Percentiles rank a stretch among this genome's conserved stretches.
Evolutionary conservation across 2,329 filamentous ascomycete genomes (phyloP).

Genomic region (Aspergillus amoenus): DNA sequence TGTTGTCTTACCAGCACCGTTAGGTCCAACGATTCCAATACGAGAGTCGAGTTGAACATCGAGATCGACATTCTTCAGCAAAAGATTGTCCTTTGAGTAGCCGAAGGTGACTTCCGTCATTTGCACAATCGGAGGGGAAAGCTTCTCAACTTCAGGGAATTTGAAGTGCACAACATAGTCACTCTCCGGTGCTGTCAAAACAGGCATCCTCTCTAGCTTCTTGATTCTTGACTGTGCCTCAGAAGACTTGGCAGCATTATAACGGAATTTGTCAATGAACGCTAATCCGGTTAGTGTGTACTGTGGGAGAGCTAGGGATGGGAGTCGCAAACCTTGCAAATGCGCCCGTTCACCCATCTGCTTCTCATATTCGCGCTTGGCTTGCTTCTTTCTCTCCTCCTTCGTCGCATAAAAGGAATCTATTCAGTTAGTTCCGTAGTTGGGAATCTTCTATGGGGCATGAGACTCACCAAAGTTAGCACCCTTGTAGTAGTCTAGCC

Average conservation of each 20-base stretch:
- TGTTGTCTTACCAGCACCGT: slow-evolving; percentile 97
- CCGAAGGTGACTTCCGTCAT: slow-evolving; percentile 93
- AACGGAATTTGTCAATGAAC: slow-evolving; percentile 99
- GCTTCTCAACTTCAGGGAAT: slow-evolving; percentile 96
- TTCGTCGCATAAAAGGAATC: slow-evolving; percentile 96
- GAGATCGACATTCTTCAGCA: slow-evolving; percentile 84
- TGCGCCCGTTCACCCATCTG: slow-evolving; percentile 94
- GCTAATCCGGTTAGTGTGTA: slow-evolving; percentile 43
- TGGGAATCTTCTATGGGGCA: not conserved
- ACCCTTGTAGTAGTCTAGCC: slow-evolving; percentile 97
- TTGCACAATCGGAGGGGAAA: slow-evolving; percentile 95
- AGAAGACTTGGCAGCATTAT: slow-evolving; percentile 97
- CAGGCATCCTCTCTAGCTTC: slow-evolving; percentile 95
- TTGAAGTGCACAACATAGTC: slow-evolving; percentile 97
- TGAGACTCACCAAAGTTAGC: slow-evolving; percentile 71
- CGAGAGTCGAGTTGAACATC: slow-evolving; percentile 97
- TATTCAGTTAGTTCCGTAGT: slow-evolving; percentile 24
- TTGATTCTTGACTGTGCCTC: slow-evolving; percentile 99
- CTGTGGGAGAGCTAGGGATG: not conserved
- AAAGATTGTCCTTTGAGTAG: slow-evolving; percentile 74
- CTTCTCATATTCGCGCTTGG: slow-evolving; percentile 96
- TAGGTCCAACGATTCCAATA: slow-evolving; percentile 98
- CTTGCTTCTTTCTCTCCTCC: slow-evolving; percentile 94
- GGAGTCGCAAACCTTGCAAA: slow-evolving; percentile 61
- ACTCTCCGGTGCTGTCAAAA: slow-evolving; percentile 83